A percentile compares a stretch with the other conserved stretches of the same genome.
These are phyloP conservation scores for Aegilops speltoides DNA, from an alignment of 176 grass and related monocot genomes.

Conservation along the genomic window DNA sequence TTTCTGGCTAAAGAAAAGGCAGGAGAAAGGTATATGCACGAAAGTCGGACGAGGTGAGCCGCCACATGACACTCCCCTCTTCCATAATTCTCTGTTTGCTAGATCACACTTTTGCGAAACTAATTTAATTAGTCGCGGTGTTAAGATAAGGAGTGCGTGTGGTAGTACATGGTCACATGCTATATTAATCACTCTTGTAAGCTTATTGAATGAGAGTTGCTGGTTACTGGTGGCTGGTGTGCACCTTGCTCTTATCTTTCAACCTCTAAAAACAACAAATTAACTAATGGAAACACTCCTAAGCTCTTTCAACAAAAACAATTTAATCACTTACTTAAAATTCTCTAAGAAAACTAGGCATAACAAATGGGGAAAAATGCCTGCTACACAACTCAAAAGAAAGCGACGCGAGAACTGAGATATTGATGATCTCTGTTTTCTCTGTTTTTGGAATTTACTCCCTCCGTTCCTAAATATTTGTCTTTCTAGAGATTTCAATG, in stretches of 20 bases:
- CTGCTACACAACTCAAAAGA: neutral
- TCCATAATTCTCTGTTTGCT: neutral
- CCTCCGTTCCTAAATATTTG: no score
- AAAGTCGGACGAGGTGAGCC: neutral
- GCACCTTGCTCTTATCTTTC: neutral
- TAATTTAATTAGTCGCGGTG: neutral
- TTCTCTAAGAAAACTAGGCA: no score
- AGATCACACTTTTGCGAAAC: neutral
- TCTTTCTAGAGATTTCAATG: no score
- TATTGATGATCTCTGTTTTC: neutral
- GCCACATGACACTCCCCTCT: neutral
- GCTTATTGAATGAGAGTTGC: no score
- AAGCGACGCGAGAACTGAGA: neutral
- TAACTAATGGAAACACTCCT: neutral
- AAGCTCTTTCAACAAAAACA: neutral
- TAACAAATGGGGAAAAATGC: no score
- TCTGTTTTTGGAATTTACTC: no score
- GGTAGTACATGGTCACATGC: neutral
- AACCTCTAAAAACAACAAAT: neutral
- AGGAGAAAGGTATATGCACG: neutral
- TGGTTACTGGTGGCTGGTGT: no score
- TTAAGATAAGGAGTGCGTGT: neutral
- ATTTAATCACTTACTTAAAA: neutral
- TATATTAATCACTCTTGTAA: neutral
- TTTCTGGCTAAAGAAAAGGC: neutral